phyloP scores from a whole-genome alignment of 2,329 filamentous ascomycete genomes.

The Aspergillus fischeri region DNA sequence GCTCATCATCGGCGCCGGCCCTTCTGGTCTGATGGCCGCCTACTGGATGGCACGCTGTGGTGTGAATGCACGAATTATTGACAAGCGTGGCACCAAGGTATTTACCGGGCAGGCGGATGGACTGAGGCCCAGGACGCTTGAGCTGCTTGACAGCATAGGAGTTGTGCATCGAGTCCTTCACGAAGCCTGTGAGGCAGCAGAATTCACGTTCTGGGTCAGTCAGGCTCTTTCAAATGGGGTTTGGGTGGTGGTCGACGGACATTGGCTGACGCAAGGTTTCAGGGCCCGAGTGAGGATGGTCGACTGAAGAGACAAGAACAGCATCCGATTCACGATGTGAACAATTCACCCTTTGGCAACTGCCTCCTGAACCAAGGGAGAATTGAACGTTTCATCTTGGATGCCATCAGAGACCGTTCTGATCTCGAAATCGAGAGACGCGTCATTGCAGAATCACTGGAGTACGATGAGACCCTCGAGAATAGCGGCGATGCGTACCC shows the following conservation, averaged over 20 bases:
- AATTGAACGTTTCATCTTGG: conserved; percentile 64
- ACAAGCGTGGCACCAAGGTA: conserved; percentile 40
- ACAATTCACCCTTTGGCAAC: conserved; percentile 54
- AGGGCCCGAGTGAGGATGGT: conserved; percentile 47
- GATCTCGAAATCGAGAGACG: conserved; percentile 57
- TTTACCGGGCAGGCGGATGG: conserved; percentile 21
- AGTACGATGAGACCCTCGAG: conserved; percentile 49
- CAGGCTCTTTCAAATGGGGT: neutral
- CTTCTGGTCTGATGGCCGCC: conserved; percentile 46
- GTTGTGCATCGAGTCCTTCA: conserved; percentile 61
- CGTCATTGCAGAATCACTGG: conserved; percentile 53
- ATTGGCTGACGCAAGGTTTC: neutral
- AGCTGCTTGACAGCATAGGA: conserved; percentile 65
- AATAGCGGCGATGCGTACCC: conserved; percentile 54
- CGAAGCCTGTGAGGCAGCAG: conserved; percentile 65
- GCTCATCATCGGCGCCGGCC: conserved; percentile 49
- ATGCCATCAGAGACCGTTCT: conserved; percentile 54
- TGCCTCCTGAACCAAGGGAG: conserved; percentile 67
- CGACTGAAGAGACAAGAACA: conserved; percentile 55
- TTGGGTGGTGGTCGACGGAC: neutral
- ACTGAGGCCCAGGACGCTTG: conserved; percentile 12
- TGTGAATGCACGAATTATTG: conserved; percentile 47
- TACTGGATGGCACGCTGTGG: conserved; percentile 47
- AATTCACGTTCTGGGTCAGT: conserved; percentile 50
- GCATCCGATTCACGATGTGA: conserved; percentile 58